phyloP scores from a whole-genome alignment of 805 yeast genomes.

The Saturnispora sekii region DNA sequence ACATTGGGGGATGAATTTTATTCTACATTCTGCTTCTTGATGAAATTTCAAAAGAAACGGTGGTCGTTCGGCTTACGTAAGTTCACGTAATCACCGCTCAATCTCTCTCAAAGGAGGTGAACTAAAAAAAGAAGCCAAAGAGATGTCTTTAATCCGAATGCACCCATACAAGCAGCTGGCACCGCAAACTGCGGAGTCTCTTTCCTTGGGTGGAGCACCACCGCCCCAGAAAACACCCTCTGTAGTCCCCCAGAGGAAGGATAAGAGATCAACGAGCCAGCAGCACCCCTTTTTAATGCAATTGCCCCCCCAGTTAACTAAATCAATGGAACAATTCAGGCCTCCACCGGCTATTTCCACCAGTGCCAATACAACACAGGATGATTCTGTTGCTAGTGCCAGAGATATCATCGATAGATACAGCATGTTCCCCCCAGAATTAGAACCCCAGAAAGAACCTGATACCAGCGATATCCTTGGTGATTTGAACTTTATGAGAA shows the following conservation, averaged over 20 bases:
- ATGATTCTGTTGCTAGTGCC: slow-evolving; percentile 1
- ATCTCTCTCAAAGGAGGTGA: too few species aligned
- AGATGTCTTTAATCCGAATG: neutral
- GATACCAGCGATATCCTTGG: slow-evolving; percentile 1
- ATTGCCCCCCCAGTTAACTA: slow-evolving; percentile 9
- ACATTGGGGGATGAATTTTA: neutral
- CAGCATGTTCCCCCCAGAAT: neutral
- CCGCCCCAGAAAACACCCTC: neutral
- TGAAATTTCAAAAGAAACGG: too few species aligned
- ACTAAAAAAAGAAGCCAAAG: too few species aligned
- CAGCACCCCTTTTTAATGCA: slow-evolving; percentile 12
- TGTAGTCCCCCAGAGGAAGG: too few species aligned
- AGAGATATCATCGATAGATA: slow-evolving; percentile 7
- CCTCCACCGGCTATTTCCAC: neutral
- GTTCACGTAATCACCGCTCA: too few species aligned
- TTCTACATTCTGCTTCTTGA: too few species aligned
- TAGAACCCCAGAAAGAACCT: neutral
- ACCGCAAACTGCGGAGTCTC: neutral
- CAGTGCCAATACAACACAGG: neutral
- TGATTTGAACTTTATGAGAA: neutral
- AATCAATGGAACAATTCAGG: slow-evolving; percentile 7
- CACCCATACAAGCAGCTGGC: slow-evolving; percentile 8
- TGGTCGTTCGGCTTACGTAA: neutral
- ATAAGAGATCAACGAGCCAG: neutral
- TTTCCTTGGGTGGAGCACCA: neutral